Evolutionary conservation across 2,329 filamentous ascomycete species (phyloP), one percentile per base, ranked within the genome.

Genomic region (Ophiosphaerella herpotricha): DNA sequence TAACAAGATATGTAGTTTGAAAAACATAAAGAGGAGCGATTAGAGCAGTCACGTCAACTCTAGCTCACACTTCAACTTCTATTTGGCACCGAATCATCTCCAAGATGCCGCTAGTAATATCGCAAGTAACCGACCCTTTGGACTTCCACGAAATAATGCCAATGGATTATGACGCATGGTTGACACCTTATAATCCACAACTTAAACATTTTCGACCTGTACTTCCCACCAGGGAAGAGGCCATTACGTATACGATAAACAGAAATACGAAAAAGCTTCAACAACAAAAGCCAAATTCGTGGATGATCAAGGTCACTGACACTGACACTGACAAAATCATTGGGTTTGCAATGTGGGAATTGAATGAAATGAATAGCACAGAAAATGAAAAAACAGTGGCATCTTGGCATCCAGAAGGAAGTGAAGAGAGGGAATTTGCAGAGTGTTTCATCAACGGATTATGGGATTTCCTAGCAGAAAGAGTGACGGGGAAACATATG

Each of bases 171-270:
- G 51, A 57, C 13, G 59, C 46, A n/a, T 66, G 60, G 60, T 49
- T 47, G 9, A n/a, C 26, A 4, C 60, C 63, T 16, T 57, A 57
- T 44, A 66, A 66, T 36, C 63, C 63, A 0, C 61, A 64, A 43
- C 59, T 66, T 23, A 64, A 66, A 42, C 63, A 66, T 43, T 66
- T 66, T 50, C 49, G 60, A 4, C 59, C 59, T 21, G 6, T n/a
- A 3, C 33, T 60, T n/a, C 12, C 54, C 24, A 53, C 48, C 5
- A 57, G 48, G 4, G 54, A 48, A 13, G 59, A 63, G 37, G 42
- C 48, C 5, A 57, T 64, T 31, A 49, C 43, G 6, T 48, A 46
- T 14, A 21, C 44, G 7, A 54, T 29, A 7, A 29, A n/a, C 3
- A 34, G 41, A 8, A 32, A 38, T 11, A 43, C 36, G 1, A 29